A percentile compares a stretch with the other conserved stretches of the same genome.
Conservation (phyloP, 148 eudicot species). For the Rhododendron mucronatum region DNA sequence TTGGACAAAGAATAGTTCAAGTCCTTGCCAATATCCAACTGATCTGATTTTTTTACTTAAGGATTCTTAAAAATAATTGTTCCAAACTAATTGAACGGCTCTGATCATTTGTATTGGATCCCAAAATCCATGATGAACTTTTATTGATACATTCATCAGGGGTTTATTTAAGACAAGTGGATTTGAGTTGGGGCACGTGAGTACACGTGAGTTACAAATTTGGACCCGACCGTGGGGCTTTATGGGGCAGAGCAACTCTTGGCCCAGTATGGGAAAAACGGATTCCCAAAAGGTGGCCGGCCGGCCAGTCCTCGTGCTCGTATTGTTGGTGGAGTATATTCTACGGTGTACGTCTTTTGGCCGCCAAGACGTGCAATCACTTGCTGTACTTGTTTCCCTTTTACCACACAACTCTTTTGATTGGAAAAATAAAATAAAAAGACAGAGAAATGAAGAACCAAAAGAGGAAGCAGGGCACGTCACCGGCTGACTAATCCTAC, state of each 20-base stretch:
- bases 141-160: no score
- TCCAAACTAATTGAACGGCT: no score
- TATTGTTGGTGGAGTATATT: neutral
- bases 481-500: no score
- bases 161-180: neutral
- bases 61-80: no score
- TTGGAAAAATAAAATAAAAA: neutral
- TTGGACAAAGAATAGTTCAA: neutral
- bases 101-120: no score
- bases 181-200: neutral
- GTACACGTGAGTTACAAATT: neutral
- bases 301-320: neutral
- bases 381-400: neutral
- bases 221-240: neutral
- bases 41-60: neutral
- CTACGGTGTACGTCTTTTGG: neutral
- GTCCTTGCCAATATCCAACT: neutral
- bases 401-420: neutral
- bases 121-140: no score
- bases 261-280: neutral
- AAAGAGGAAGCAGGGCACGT: no score
- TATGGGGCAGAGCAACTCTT: neutral
- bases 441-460: no score
- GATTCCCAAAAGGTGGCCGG: neutral
- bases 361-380: neutral